Base-by-base conservation (phyloP, 495 filamentous ascomycete genomes). In the Penicillium angulare region DNA sequence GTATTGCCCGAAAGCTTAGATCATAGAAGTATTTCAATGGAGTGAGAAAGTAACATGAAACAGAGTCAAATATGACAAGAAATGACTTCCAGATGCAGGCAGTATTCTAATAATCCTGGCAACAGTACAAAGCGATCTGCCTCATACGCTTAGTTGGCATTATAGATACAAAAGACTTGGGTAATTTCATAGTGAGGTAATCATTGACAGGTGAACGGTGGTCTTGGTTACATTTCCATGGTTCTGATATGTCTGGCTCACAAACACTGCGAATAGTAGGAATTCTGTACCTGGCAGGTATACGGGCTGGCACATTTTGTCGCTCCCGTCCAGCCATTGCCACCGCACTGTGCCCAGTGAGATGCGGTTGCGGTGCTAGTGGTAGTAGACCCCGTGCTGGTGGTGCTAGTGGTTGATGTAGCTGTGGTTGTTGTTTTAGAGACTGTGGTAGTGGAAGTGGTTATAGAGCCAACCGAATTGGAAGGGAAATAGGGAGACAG, bases 291-390 rank as follows among this genome's bases (percentile, higher is more conserved):
- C 24, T 57, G 55, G 56, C 73, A 77, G 29, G 64, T 73, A 18
- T 59, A 69, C 1, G 61, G 63, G 43, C 60, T 69, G 7, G 43
- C 69, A 42, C 79, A 83, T 10, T 61, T 67, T 1, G 72, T 79
- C 44, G 73, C 60, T 3, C 80, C 80, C 2, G 63, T 73, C 57
- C 66, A 82, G 13, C 64, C 63, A 15, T 18, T 44, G 0, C 80
- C 79, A 33, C 78, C 78, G 38, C 79, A 82, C 56, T 83, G 79
- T 3, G 54, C 61, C 53, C 59, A 79, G 43, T 67, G 68, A 16
- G 58, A 13, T 24, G 38, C 47, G 12, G 64, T 66, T 21, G 60
- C 62, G 16, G 47, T 18, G 47, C 27, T 43, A 6, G 49, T 51
- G 21, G 40, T 43, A 35, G 47, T 42, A 10, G 24, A 33, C 3